These are phyloP conservation scores for Arthrinium phaeospermum DNA, from an alignment of 2,329 filamentous ascomycete species.

Conservation along the genomic window DNA sequence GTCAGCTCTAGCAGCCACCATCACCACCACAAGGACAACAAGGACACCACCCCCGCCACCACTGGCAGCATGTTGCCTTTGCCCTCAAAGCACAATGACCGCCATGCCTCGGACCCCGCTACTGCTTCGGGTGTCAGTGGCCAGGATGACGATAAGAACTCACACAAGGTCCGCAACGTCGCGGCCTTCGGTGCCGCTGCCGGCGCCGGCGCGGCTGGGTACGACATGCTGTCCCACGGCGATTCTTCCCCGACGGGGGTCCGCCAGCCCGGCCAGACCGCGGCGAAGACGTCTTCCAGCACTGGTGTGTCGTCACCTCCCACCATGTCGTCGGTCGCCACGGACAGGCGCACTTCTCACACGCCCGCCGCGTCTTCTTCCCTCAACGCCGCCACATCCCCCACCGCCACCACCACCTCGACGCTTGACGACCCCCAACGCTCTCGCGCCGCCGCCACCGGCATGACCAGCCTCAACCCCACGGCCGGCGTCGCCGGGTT, in stretches of 20 bases:
- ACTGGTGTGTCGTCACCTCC: too few relatives aligned
- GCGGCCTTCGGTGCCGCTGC: neutral
- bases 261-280: neutral
- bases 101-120: neutral
- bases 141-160: neutral
- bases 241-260: neutral
- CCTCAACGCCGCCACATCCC: too few relatives aligned
- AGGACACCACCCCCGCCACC: neutral
- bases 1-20: neutral
- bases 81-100: neutral
- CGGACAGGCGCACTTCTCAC: neutral
- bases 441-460: neutral
- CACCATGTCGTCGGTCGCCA: neutral
- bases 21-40: neutral
- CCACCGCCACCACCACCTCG: neutral
- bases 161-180: neutral
- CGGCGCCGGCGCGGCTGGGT: neutral
- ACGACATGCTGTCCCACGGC: neutral
- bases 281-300: neutral
- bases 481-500: neutral
- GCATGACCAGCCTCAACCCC: neutral
- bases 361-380: neutral
- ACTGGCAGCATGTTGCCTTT: neutral
- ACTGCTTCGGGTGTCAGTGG: neutral
- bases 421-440: neutral